phyloP scores from a whole-genome alignment of 139 green algal genomes.

The Volvox reticuliferus region DNA sequence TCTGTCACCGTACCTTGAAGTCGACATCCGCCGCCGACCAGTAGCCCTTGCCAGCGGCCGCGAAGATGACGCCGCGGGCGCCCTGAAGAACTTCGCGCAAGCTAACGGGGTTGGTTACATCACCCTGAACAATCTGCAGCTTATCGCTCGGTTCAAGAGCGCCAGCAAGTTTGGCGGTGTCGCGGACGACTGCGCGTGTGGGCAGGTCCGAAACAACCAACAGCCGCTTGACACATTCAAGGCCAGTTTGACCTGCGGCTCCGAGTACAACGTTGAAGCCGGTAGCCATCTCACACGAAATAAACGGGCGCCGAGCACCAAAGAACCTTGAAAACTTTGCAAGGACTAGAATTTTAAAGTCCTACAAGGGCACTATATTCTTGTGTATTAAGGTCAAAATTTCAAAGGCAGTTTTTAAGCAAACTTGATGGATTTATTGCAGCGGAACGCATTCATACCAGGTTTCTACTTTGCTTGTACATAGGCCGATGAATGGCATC shows the following conservation, averaged over 20 bases:
- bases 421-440: too few species aligned
- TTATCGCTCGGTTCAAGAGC: conserved; percentile 18
- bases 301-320: too few species aligned
- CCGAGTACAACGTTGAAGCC: conserved; percentile 69
- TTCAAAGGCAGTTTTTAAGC: too few species aligned
- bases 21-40: conserved; percentile 69
- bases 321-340: too few species aligned
- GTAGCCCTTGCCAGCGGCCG: conserved; percentile 66
- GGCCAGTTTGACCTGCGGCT: conserved; percentile 68
- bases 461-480: too few species aligned
- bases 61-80: conserved; percentile 65
- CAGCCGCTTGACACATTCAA: conserved; percentile 69
- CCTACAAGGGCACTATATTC: too few species aligned
- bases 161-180: conserved; percentile 52
- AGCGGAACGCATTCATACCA: too few species aligned
- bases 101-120: conserved; percentile 62
- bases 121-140: conserved; percentile 60
- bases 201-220: conserved; percentile 28
- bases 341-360: too few species aligned
- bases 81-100: not conserved
- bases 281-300: not conserved
- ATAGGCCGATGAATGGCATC: too few species aligned
- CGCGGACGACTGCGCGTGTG: conserved; percentile 52
- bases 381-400: too few species aligned
- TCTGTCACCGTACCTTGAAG: conserved; percentile 47